A percentile compares a stretch with the other conserved stretches of the same genome.
Conservation (phyloP, 1,284 basidiomycete genomes). For the Ganoderma leucocontextum region DNA sequence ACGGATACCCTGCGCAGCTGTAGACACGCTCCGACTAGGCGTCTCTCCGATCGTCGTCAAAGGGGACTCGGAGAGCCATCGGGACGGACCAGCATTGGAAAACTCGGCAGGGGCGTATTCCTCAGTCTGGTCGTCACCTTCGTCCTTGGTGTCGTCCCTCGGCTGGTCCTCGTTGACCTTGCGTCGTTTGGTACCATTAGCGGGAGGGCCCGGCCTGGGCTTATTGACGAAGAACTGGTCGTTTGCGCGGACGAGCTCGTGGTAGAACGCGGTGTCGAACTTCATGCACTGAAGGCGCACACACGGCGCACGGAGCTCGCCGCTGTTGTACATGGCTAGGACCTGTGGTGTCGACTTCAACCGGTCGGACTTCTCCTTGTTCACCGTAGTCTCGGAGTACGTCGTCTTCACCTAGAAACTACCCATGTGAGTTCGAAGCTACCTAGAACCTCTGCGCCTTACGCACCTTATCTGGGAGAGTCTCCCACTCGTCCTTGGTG, state of each 20-base stretch:
- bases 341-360: constrained; percentile 43
- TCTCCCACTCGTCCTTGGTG: constrained; percentile 33
- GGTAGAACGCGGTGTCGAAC: constrained; percentile 54
- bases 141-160: background rate
- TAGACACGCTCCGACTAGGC: constrained; percentile 2
- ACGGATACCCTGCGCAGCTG: background rate
- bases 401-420: constrained; percentile 27
- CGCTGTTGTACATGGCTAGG: constrained; percentile 49
- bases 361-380: constrained; percentile 47
- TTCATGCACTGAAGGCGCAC: constrained; percentile 53
- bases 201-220: constrained; percentile 18
- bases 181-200: constrained; percentile 20
- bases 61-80: background rate
- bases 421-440: background rate
- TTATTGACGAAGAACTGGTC: constrained; percentile 25
- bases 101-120: background rate
- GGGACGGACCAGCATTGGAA: background rate
- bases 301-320: constrained; percentile 52
- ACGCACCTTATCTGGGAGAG: constrained; percentile 32
- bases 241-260: constrained; percentile 45
- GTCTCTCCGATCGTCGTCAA: constrained; percentile 5
- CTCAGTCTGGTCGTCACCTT: constrained; percentile 13
- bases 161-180: constrained; percentile 4
- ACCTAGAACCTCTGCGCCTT: background rate
- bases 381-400: constrained; percentile 36